A percentile compares a stretch with the other conserved stretches of the same genome.
These are phyloP conservation scores for Backusella mclennaniae DNA, from an alignment of 192 early-diverging fungal species.

Conservation along the genomic window DNA sequence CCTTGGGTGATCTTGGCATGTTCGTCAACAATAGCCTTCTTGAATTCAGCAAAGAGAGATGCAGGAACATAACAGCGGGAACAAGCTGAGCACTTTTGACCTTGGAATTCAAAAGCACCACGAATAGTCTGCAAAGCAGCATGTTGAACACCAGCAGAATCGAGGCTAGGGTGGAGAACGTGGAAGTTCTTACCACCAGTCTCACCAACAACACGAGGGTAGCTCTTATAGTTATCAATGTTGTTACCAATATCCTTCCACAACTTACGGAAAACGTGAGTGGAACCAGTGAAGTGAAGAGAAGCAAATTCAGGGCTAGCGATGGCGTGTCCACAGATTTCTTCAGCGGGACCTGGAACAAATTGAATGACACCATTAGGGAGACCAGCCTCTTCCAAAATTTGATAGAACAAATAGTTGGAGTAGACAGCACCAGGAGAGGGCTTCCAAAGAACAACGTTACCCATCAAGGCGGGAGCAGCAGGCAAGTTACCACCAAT, in stretches of 20 bases:
- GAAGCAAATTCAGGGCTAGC: conserved; percentile 91
- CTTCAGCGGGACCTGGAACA: conserved; percentile 84
- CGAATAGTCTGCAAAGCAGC: conserved; percentile 91
- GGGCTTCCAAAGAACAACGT: conserved; percentile 97
- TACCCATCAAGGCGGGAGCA: conserved; percentile 97
- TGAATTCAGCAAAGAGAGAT: conserved; percentile 76
- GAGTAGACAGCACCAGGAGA: conserved; percentile 83
- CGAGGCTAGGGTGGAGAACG: conserved; percentile 70
- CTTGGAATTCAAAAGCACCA: conserved; percentile 94
- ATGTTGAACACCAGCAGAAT: conserved; percentile 68
- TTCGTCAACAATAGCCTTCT: conserved; percentile 59
- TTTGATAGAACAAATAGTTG: conserved; percentile 88
- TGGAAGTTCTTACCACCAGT: conserved; percentile 99
- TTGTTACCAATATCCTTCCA: conserved; percentile 92
- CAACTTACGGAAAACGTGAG: conserved; percentile 88
- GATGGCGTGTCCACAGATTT: conserved; percentile 79
- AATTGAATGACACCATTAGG: conserved; percentile 98
- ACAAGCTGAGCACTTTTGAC: conserved; percentile 98
- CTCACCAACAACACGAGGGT: conserved; percentile 97
- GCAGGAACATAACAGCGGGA: conserved; percentile 90
- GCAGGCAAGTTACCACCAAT: conserved; percentile 94
- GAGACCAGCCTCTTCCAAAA: conserved; percentile 93
- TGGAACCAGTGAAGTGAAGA: conserved; percentile 96
- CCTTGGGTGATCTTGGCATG: conserved; percentile 82
- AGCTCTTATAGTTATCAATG: conserved; percentile 87